Base-by-base conservation (phyloP, 2,329 filamentous ascomycete species). In the Leptographium radiaticola region DNA sequence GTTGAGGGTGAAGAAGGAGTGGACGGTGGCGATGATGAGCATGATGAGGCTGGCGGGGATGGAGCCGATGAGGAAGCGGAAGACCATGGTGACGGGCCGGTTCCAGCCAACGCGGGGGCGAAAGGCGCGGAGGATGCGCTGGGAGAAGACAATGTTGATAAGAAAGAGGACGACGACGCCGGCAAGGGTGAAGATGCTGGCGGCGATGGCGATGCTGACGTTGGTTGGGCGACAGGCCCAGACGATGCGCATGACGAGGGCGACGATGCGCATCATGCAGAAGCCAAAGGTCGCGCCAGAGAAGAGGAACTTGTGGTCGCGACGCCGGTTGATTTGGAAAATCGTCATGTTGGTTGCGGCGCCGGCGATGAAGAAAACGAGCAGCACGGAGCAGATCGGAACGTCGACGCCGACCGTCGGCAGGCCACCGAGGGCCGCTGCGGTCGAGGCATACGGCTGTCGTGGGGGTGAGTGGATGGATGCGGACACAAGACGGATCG, bases 121-220 rank as follows among this genome's bases (percentile, higher is more conserved):
- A 47, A 80, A 78, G 6, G 85, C 84, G 53, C 89, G 78, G 18
- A 93, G 67, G 31, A 95, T 75, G 47, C 89, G 81, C 67, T 89
- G 86, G 0, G 83, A 70, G 63, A 90, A 87, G 62, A 93, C 70
- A 44, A 94, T 69, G 68, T 95, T 93, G 67, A 89, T 71, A 61
- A 91, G 69, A 67, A 87, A 91, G 31, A 94, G 71, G 9, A 94
- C 67, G 38, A 94, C 65, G 16, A 89, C 81, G 44, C 87, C 88
- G 0, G 85, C 83, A 46, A 82, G 79, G 55, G 87, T 79, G 61
- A 93, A 82, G 62, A 93, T 77, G 59, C 74, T 74, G 4, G 86
- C 79, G 9, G 83, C 80, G 56, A 81, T 75, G 61, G 70, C 72
- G 54, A 80, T 59, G 53, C 64, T 60, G 51, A 68, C 56, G 60